Evolutionary conservation across 2,329 filamentous ascomycete genomes (phyloP).

Genomic region (Rhytidhysteron rufulum): DNA sequence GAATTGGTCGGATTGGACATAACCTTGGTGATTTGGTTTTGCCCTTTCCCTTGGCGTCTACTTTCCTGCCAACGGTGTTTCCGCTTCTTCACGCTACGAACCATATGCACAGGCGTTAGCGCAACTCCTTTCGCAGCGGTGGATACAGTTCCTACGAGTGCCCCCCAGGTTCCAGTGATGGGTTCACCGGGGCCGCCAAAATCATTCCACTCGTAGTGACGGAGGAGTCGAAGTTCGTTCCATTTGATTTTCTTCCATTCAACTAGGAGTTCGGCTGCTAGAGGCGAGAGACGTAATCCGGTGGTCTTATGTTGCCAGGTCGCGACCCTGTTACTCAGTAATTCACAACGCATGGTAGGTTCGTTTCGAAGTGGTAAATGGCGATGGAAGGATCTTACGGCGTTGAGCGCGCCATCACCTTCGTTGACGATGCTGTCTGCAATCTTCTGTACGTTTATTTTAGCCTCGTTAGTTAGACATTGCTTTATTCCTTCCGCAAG

Average conservation of each 20-base stretch:
- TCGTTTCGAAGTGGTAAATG: constrained; percentile 49
- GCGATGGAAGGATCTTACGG: constrained; percentile 63
- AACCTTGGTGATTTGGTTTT: constrained; percentile 19
- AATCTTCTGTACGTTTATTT: constrained; percentile 55
- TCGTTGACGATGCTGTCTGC: constrained; percentile 58
- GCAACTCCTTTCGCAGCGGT: constrained; percentile 61
- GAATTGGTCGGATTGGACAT: constrained; percentile 14
- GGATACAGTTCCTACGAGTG: constrained; percentile 56
- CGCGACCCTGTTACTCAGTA: constrained; percentile 60
- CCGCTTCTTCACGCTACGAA: constrained; percentile 55
- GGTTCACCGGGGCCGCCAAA: constrained; percentile 74
- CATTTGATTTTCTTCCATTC: constrained; percentile 59
- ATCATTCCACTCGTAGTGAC: constrained; percentile 72
- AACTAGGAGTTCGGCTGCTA: constrained; percentile 64
- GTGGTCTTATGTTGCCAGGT: constrained; percentile 64
- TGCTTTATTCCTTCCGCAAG: constrained; percentile 68
- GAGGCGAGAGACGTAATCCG: constrained; percentile 55
- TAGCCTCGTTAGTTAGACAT: constrained; percentile 60
- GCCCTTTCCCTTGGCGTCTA: constrained; percentile 29
- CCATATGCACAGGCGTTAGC: constrained; percentile 59
- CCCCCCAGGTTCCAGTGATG: constrained; percentile 62
- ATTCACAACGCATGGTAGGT: constrained; percentile 58
- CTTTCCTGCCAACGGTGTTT: constrained; percentile 50
- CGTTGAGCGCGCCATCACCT: constrained; percentile 66
- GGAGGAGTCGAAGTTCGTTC: constrained; percentile 59